These are phyloP conservation scores for Helicocarpus griseus DNA, from an alignment of 2,329 filamentous ascomycete species.

Conservation along the genomic window DNA sequence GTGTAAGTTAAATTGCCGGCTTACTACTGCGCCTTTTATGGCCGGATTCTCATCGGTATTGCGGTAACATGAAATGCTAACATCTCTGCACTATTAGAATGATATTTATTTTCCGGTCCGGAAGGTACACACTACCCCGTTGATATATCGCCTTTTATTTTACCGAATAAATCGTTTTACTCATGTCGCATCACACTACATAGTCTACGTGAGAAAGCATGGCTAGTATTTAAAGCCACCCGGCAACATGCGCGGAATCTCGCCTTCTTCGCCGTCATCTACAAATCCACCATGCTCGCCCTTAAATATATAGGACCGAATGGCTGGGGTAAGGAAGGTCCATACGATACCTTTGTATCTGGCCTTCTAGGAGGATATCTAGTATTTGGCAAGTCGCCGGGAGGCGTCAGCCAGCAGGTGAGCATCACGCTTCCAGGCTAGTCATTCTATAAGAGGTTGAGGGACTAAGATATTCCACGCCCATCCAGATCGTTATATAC, in stretches of 20 bases:
- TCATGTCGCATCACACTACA: conserved; percentile 1
- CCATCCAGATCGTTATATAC: conserved; percentile 78
- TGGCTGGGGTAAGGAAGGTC: conserved; percentile 49
- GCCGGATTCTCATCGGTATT: not conserved
- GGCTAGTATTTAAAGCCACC: conserved; percentile 74
- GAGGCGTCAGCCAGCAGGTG: conserved; percentile 69
- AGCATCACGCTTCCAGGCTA: conserved; percentile 3
- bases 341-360: conserved; percentile 75
- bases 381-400: conserved; percentile 76
- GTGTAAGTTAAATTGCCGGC: conserved; percentile 45
- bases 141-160: not conserved
- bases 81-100: conserved; percentile 48
- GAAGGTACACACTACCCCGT: conserved; percentile 47
- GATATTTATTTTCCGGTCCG: conserved; percentile 92
- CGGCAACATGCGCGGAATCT: conserved; percentile 85
- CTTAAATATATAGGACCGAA: conserved; percentile 50
- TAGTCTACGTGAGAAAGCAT: conserved; percentile 63
- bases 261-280: conserved; percentile 80
- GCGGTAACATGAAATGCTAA: conserved; percentile 12
- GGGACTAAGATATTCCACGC: not conserved
- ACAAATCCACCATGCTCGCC: conserved; percentile 72
- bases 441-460: not conserved
- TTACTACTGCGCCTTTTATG: not conserved
- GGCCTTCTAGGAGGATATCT: conserved; percentile 84
- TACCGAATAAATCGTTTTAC: not conserved